Evolutionary conservation across 257 asterid genomes (phyloP).

Genomic region (Lavandula angustifolia): DNA sequence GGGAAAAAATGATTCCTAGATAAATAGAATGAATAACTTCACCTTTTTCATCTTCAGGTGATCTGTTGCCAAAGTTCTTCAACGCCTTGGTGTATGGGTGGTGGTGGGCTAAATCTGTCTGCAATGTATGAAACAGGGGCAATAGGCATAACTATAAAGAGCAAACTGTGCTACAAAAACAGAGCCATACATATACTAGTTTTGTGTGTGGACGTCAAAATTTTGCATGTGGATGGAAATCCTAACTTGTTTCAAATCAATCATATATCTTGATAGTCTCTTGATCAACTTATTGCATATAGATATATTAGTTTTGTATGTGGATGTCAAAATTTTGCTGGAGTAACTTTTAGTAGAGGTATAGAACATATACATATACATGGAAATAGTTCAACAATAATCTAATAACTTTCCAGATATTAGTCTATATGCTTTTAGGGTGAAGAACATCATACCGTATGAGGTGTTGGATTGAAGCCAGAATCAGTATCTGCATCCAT

Average conservation of each 20-base stretch:
- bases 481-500: slow-evolving; percentile 68
- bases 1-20: neutral
- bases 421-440: neutral
- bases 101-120: slow-evolving; percentile 71
- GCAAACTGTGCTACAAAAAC: neutral
- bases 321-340: neutral
- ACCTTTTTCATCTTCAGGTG: slow-evolving; percentile 50
- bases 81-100: slow-evolving; percentile 65
- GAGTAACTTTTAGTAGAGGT: neutral
- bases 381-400: slow-evolving; percentile 14
- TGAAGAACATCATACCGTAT: slow-evolving; percentile 53
- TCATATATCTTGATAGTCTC: neutral
- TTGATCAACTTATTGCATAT: too few relatives aligned
- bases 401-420: neutral
- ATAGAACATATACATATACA: neutral
- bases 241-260: neutral
- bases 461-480: slow-evolving; percentile 75
- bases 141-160: neutral
- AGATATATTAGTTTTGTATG: too few relatives aligned
- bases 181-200: neutral
- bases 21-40: slow-evolving; percentile 8
- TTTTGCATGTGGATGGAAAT: neutral
- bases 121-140: slow-evolving; percentile 25
- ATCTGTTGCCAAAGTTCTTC: slow-evolving; percentile 58
- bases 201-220: too few relatives aligned